These are phyloP conservation scores for Echium plantagineum DNA, from an alignment of 257 asterid genomes.

Conservation along the genomic window DNA sequence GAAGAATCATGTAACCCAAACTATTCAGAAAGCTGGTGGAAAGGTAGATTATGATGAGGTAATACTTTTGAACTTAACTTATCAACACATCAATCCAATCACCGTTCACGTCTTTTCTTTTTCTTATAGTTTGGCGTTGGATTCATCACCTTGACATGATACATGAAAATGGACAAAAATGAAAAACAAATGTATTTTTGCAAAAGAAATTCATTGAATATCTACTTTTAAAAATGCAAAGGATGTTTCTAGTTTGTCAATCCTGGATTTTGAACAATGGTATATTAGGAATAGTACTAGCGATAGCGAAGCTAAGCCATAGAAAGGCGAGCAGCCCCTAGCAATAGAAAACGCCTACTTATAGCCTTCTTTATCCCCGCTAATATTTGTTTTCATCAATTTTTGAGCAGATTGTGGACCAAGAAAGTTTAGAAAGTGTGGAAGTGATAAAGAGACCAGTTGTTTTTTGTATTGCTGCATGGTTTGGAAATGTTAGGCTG, in stretches of 20 bases:
- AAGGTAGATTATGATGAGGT: constrained; percentile 85
- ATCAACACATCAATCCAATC: too few species aligned
- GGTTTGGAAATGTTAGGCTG: constrained; percentile 79
- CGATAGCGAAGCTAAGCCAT: too few species aligned
- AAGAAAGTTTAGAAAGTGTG: constrained; percentile 43
- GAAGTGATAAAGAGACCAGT: constrained; percentile 53
- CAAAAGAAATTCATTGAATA: not conserved
- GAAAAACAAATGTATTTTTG: too few species aligned
- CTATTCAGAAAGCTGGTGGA: constrained; percentile 65
- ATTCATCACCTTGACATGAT: too few species aligned
- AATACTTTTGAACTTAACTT: constrained; percentile 4
- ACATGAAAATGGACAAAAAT: too few species aligned
- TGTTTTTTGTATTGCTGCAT: constrained; percentile 76
- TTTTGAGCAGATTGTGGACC: constrained; percentile 64
- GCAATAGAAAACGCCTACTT: too few species aligned
- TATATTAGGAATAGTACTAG: too few species aligned
- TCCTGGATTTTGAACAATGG: not conserved
- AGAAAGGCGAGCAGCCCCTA: too few species aligned
- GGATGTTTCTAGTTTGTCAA: not conserved
- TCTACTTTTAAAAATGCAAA: too few species aligned
- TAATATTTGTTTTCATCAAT: not conserved
- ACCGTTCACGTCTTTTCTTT: too few species aligned
- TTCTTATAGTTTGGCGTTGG: too few species aligned
- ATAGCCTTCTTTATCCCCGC: too few species aligned
- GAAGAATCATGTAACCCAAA: constrained; percentile 31